Evolutionary conservation across 2,329 filamentous ascomycete species (phyloP).

Genomic region (Madurella mycetomatis): DNA sequence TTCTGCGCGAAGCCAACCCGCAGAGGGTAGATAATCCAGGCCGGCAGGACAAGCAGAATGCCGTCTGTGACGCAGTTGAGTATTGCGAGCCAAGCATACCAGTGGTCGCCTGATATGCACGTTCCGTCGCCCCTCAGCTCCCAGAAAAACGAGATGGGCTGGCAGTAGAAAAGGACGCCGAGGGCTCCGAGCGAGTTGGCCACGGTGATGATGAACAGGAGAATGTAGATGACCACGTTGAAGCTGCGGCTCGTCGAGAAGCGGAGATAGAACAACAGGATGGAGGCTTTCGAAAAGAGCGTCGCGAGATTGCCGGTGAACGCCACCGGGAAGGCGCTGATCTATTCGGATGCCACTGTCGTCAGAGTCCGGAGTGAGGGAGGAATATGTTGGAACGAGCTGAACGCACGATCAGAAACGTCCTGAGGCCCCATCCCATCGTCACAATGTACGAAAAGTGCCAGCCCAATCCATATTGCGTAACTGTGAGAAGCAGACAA

Average conservation of each 20-base stretch:
- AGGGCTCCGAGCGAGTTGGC: conserved; percentile 12
- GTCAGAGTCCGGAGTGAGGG: too few relatives aligned
- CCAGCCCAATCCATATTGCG: background rate
- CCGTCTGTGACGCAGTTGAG: conserved; percentile 16
- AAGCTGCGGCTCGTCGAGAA: conserved; percentile 18
- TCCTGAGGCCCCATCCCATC: background rate
- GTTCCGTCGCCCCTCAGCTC: background rate
- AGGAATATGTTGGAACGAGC: background rate
- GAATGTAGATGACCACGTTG: conserved; percentile 8
- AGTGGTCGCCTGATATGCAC: conserved; percentile 9
- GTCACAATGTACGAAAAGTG: background rate
- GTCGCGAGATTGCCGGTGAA: conserved; percentile 13
- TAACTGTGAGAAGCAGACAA: background rate
- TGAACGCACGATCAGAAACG: background rate
- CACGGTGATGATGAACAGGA: conserved; percentile 11
- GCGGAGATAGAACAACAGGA: conserved; percentile 20
- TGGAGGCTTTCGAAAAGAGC: conserved; percentile 19
- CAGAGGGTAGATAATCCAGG: conserved; percentile 18
- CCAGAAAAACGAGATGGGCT: conserved; percentile 14
- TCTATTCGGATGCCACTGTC: background rate
- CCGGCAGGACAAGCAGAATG: conserved; percentile 16
- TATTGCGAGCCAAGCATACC: conserved; percentile 11
- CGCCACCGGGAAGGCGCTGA: conserved; percentile 8
- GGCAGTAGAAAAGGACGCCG: conserved; percentile 14
- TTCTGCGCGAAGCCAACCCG: conserved; percentile 10